Conservation (phyloP, 768 basidiomycete species). For the Myochromella boudieri region DNA sequence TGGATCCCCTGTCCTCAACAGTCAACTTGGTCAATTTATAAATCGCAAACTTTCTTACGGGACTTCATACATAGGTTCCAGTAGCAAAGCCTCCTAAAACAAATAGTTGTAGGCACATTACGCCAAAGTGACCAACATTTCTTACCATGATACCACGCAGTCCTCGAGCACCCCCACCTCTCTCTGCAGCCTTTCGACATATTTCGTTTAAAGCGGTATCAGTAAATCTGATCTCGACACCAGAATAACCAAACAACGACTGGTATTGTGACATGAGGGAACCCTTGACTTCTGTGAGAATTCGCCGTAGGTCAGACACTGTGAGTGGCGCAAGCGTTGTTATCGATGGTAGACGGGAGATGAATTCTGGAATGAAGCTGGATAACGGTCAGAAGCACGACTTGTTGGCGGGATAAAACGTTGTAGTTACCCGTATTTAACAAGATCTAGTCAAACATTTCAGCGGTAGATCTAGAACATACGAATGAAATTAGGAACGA, state of each 20-base stretch:
- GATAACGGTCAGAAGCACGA: conserved; percentile 7
- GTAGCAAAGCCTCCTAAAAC: conserved; percentile 68
- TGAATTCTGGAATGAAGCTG: conserved; percentile 93
- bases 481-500: conserved; percentile 14
- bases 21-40: background rate
- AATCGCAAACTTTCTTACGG: conserved; percentile 54
- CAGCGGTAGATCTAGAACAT: background rate
- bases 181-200: conserved; percentile 71
- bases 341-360: conserved; percentile 90
- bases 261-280: conserved; percentile 90
- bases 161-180: conserved; percentile 90
- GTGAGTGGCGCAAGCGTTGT: conserved; percentile 82
- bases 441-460: conserved; percentile 54
- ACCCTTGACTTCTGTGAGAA: conserved; percentile 90
- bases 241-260: conserved; percentile 79
- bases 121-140: background rate
- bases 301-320: conserved; percentile 79
- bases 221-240: conserved; percentile 87
- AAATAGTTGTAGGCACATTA: conserved; percentile 2
- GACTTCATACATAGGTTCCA: conserved; percentile 92
- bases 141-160: conserved; percentile 83
- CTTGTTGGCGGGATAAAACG: background rate
- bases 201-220: conserved; percentile 77
- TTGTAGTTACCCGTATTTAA: conserved; percentile 68
- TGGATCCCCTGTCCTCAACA: conserved; percentile 31